phyloP scores from a whole-genome alignment of 805 yeast species.

The Suhomyces sp. region DNA sequence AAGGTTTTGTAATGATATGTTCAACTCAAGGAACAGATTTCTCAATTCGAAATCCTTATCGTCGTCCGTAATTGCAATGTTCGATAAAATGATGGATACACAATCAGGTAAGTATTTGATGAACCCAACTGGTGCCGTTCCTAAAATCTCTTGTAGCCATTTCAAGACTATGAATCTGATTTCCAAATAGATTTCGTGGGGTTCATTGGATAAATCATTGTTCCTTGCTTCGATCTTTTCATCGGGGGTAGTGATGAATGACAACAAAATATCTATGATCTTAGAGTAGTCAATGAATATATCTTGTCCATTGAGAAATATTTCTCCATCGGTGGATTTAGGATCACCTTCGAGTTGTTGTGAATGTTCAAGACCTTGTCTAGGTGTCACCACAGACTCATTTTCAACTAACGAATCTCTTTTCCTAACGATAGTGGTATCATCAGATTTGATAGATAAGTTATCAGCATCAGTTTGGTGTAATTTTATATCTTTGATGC shows the following conservation, averaged over 20 bases:
- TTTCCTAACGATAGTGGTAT: conserved; percentile 24
- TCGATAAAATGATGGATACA: conserved; percentile 59
- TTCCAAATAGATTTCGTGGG: conserved; percentile 46
- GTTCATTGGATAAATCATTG: conserved; percentile 28
- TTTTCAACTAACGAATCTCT: not conserved
- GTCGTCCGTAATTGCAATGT: conserved; percentile 34
- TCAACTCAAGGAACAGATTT: conserved; percentile 36
- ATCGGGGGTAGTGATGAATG: conserved; percentile 65
- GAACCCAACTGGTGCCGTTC: conserved; percentile 73
- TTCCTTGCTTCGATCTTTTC: conserved; percentile 17
- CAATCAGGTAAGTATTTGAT: conserved; percentile 73
- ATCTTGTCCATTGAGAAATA: conserved; percentile 58
- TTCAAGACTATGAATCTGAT: conserved; percentile 76
- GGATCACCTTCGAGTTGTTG: conserved; percentile 35
- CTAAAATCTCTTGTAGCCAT: conserved; percentile 77
- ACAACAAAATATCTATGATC: conserved; percentile 77
- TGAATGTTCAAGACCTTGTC: not conserved
- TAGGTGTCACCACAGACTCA: conserved; percentile 1
- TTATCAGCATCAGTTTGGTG: conserved; percentile 11
- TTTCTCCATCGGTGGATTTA: conserved; percentile 21
- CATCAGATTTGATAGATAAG: conserved; percentile 26
- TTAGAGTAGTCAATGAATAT: conserved; percentile 76
- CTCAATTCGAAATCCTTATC: conserved; percentile 39
- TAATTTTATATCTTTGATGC: conserved; percentile 3
- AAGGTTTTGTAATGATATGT: conserved; percentile 32